Conservation (phyloP, 495 filamentous ascomycete genomes). For the Poronia punctata region DNA sequence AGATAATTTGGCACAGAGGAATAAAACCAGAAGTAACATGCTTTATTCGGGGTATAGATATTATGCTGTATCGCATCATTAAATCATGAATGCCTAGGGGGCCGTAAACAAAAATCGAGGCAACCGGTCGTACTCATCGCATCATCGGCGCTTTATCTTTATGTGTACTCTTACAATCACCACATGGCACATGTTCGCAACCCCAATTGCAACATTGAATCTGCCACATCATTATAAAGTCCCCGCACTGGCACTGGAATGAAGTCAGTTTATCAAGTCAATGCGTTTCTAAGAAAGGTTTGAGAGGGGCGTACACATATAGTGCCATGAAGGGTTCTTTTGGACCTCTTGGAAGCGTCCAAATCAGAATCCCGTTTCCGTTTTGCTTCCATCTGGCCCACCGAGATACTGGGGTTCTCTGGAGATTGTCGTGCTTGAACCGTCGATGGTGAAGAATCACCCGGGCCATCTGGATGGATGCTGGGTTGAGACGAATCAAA, state of each 20-base stretch:
- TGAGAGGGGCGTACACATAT: constrained; percentile 2
- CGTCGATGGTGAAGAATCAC: constrained; percentile 1
- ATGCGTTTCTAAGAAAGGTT: too few relatives aligned
- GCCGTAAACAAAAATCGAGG: too few relatives aligned
- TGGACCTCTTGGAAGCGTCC: not conserved
- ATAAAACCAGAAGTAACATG: constrained; percentile 3
- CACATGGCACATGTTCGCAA: constrained; percentile 20
- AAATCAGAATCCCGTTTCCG: constrained; percentile 16
- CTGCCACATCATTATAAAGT: constrained; percentile 13
- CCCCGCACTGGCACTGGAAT: constrained; percentile 16
- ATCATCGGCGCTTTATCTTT: too few relatives aligned
- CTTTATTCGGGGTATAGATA: constrained; percentile 7
- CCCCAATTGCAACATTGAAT: constrained; percentile 16
- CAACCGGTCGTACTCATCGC: too few relatives aligned
- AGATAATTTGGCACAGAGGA: too few relatives aligned
- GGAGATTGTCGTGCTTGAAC: not conserved
- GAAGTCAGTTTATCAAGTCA: constrained; percentile 12
- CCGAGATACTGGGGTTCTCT: not conserved
- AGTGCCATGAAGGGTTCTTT: not conserved
- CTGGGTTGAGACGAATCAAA: constrained; percentile 13
- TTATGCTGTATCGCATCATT: too few relatives aligned
- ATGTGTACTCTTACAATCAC: constrained; percentile 10
- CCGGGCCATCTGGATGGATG: constrained; percentile 9
- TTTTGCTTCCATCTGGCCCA: constrained; percentile 10
- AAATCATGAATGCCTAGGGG: too few relatives aligned